Evolutionary conservation across 768 basidiomycete species (phyloP).

Genomic region (Punctularia strigosozonata): DNA sequence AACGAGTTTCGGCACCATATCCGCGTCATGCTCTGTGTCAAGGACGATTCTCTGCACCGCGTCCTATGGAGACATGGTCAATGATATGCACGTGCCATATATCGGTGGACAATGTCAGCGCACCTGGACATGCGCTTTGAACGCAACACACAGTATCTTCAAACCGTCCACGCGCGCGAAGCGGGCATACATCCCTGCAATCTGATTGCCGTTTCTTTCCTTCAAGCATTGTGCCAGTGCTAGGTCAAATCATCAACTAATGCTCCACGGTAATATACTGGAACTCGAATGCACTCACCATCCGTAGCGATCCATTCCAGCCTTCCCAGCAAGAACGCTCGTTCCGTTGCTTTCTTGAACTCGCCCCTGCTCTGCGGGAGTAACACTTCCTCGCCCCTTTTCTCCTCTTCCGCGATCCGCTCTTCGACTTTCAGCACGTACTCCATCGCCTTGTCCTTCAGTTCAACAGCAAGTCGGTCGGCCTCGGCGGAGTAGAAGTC

Average conservation of each 20-base stretch:
- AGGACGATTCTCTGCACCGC: slow-evolving; percentile 55
- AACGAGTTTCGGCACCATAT: slow-evolving; percentile 68
- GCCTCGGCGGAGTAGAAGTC: slow-evolving; percentile 48
- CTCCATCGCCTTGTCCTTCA: slow-evolving; percentile 30
- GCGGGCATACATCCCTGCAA: slow-evolving; percentile 46
- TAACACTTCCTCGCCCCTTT: slow-evolving; percentile 39
- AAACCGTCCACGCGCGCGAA: slow-evolving; percentile 47
- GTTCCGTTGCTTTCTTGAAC: slow-evolving; percentile 43
- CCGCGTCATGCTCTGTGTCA: slow-evolving; percentile 49
- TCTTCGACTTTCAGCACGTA: slow-evolving; percentile 40
- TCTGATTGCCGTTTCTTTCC: slow-evolving; percentile 26
- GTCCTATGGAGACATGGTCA: slow-evolving; percentile 26
- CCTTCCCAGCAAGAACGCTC: slow-evolving; percentile 32
- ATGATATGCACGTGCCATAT: no score
- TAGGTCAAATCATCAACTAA: slow-evolving; percentile 12
- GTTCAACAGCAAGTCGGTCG: slow-evolving; percentile 18
- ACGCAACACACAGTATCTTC: slow-evolving; percentile 44
- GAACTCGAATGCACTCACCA: slow-evolving; percentile 16
- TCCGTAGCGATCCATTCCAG: slow-evolving; percentile 32
- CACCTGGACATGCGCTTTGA: slow-evolving; percentile 53
- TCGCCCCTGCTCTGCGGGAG: slow-evolving; percentile 35
- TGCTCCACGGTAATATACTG: background rate
- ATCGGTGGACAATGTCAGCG: no score
- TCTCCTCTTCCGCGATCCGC: slow-evolving; percentile 45
- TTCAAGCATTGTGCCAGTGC: slow-evolving; percentile 45